Base-by-base conservation (phyloP, 495 filamentous ascomycete species). In the Aspergillus heteromorphus region DNA sequence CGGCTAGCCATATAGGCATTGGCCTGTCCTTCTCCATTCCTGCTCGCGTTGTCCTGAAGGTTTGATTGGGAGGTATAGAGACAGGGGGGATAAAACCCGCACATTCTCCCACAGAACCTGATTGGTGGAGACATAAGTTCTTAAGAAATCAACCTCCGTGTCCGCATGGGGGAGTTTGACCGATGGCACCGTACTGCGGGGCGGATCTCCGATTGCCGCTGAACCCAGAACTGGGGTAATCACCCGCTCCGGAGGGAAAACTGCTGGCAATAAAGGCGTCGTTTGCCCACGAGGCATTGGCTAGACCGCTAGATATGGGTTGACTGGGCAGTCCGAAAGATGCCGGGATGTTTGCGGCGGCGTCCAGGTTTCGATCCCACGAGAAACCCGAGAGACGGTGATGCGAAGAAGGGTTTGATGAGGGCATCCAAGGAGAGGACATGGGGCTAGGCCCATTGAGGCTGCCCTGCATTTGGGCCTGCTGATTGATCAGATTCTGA, bases 101-200 rank as follows among this genome's bases (percentile, higher is more conserved):
- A 14, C 34, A 38, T 14, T n/a, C 13, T 14, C 34, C n/a, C 34
- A n/a, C 2, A n/a, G 34, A 38, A 38, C 5, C 34, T 14, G 34
- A 38, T n/a, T 38, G 13, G 13, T 27, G 23, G 23, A n/a, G 23
- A 7, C 8, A 36, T 36, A 10, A 11, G 27, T 49, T 13, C 5
- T 27, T 4, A 17, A n/a, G 20, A 23, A 21, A 47, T 79, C 74
- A 79, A 41, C 76, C 75, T 34, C 71, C 73, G 49, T 80, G 77
- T 21, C 74, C 77, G 47, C 70, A 77, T 18, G 70, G 74, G 14
- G 77, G 73, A 25, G 70, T 79, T 43, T 76, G 71, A 6, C 73
- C 74, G 36, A 76, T 71, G 31, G 73, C 67, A n/a, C 71, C 73
- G 38, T 73, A 69, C 30, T 69, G 73, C 3, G 69, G 61, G 1